Evolutionary conservation across 352 stramenopile genomes (phyloP), one percentile per base, ranked within the genome.

Genomic region (Blastocystis hominis): DNA sequence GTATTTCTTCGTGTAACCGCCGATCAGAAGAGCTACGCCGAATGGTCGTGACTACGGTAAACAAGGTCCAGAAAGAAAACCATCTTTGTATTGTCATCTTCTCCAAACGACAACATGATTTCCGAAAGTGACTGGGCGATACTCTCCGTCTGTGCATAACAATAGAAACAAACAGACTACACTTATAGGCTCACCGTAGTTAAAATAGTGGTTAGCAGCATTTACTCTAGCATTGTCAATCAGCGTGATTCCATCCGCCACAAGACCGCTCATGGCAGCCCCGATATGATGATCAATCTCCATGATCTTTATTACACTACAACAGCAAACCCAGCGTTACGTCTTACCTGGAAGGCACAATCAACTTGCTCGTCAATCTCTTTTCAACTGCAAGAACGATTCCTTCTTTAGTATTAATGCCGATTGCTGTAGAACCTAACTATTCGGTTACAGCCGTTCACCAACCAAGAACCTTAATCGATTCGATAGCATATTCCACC

Each of bases 261-360:
- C 98, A 62, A 99, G 93, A 66, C 97, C 97, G 89, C 94, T 98
- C 95, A 98, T 98, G 86, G 97, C 97, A 42, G 94, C 95, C 42
- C 96, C 97, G 64, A 99, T 93, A 91, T 99, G 96, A 10, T 91
- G 92, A 90, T 99, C 97, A 88, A 99, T 96, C 90, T 99, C 96
- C 90, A 98, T 96, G 91, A 99, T 98, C 92, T 99, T 99, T 90
- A 99, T 96, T 61, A 99, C 97, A 89, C 94, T 98, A 59, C 89
- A 75, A 4, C 89, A 87, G 63, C 38, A 53, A 59, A 0, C 5
- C 15, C n/a, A 89, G n/a, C 64, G 15, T 80, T 69, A 13, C 70
- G 2, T 36, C 68, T 2, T 86, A 95, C 92, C 92, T 95, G 86
- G 91, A 91, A 88, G 93, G 93, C 91, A 98, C 96, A 42, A 99